These are phyloP conservation scores for Kodamaea neixiangensis DNA, from an alignment of 805 yeast genomes.

Conservation along the genomic window DNA sequence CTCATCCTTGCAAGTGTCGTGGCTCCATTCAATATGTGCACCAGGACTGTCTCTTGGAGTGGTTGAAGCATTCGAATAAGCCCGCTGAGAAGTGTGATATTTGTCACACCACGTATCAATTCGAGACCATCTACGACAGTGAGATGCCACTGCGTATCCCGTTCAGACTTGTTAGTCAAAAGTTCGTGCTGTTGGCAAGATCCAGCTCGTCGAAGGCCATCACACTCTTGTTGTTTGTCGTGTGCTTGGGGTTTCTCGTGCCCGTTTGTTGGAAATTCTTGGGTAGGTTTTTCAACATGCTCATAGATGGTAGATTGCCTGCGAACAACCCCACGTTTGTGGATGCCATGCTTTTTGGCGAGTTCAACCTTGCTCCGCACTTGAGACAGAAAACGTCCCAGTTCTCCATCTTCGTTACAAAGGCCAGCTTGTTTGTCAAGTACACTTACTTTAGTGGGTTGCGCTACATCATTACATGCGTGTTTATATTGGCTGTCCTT, in stretches of 20 bases:
- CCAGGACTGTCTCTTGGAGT: slow-evolving; percentile 84
- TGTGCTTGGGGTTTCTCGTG: slow-evolving; percentile 50
- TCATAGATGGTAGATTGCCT: slow-evolving; percentile 53
- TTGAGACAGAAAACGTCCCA: neutral
- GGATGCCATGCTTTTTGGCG: slow-evolving; percentile 44
- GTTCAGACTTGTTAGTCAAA: slow-evolving; percentile 44
- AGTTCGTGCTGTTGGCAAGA: slow-evolving; percentile 26
- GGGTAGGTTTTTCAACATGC: slow-evolving; percentile 56
- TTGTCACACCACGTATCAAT: slow-evolving; percentile 74
- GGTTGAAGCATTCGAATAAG: slow-evolving; percentile 74
- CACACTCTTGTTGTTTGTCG: slow-evolving; percentile 34
- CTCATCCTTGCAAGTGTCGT: slow-evolving; percentile 89
- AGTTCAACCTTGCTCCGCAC: slow-evolving; percentile 18
- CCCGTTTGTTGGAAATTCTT: slow-evolving; percentile 60
- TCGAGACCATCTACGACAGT: slow-evolving; percentile 63
- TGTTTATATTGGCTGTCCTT: slow-evolving; percentile 45
- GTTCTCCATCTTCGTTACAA: neutral
- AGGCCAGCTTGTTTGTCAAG: slow-evolving; percentile 11
- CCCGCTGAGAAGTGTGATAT: slow-evolving; percentile 75
- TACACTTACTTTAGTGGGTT: slow-evolving; percentile 41
- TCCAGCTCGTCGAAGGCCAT: slow-evolving; percentile 18
- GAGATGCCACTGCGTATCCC: slow-evolving; percentile 71
- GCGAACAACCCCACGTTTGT: slow-evolving; percentile 29
- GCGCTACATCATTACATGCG: slow-evolving; percentile 40
- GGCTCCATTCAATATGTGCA: slow-evolving; percentile 94